Evolutionary conservation across 2,329 filamentous ascomycete genomes (phyloP), one percentile per base, ranked within the genome.

Genomic region (Delphinella strobiligena): DNA sequence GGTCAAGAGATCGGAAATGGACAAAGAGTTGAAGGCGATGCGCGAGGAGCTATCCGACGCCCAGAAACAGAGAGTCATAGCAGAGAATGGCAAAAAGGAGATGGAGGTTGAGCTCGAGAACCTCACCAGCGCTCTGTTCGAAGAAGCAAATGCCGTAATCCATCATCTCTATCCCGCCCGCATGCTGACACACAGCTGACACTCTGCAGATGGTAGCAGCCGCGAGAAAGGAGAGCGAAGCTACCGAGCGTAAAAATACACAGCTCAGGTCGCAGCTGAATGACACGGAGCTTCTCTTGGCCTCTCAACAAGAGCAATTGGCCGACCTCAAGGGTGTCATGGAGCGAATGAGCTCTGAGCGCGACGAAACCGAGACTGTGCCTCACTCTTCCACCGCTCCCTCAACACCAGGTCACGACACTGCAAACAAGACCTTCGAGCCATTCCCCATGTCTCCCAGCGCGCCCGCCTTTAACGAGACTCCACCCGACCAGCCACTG

Each of bases 101-200:
- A 94, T 95, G 19, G 91, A 98, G 59, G 79, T 82, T 50, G 91
- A 98, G 61, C 66, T 98, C 34, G 91, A 96, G 62, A 84, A 78
- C 38, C 62, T 98, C 47, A 96, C 91, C 0, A 79, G 86, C 1
- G 87, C 86, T 19, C 71, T 98, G n/a, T 98, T 98, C 47, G 87
- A 96, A 56, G 89, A 98, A 67, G 91, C 91, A 36, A 96, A 98
- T 64, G 88, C 82, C 61, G 75, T 78, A 57, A 44, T 62, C 56
- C 34, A 5, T 35, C 34, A 16, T 2, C 34, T 17, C 14, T 44
- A 37, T 27, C 30, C 47, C 53, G 54, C 43, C 52, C 36, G 15
- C 3, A 30, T 31, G 40, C 45, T 57, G 40, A 55, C n/a, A n/a
- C 34, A 32, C 39, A 1, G 27, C 47, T 59, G 41, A 58, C 36